A percentile compares a stretch with the other conserved stretches of the same genome.
Evolutionary conservation across 202 grass and related monocot genomes (phyloP).

Genomic region (Hordeum pubiflorum): DNA sequence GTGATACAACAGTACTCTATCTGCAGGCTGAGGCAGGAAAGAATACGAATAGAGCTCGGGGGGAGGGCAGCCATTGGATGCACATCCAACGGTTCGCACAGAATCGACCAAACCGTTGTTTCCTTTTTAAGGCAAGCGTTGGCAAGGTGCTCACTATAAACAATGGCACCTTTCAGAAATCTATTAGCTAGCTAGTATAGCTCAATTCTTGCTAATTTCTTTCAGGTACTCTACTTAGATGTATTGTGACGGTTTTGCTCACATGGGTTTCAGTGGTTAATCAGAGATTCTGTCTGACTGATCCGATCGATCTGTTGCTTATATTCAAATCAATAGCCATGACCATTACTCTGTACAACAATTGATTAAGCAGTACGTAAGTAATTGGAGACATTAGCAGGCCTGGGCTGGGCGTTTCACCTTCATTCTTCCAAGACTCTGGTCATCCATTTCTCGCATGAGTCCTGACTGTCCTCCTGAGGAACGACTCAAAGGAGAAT

Average conservation of each 20-base stretch:
- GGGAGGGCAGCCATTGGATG: too few species aligned
- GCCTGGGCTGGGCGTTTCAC: constrained; percentile 12
- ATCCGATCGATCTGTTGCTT: constrained; percentile 25
- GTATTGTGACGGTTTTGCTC: constrained; percentile 30
- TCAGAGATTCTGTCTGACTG: constrained; percentile 35
- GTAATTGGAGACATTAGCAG: constrained; percentile 29
- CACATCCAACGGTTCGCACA: too few species aligned
- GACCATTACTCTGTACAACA: constrained; percentile 20
- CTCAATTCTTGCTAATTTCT: not conserved
- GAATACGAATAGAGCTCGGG: too few species aligned
- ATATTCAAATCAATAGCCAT: constrained; percentile 37
- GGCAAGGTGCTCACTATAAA: too few species aligned
- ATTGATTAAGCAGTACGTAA: constrained; percentile 19
- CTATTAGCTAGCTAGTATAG: too few species aligned
- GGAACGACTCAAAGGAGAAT: not conserved
- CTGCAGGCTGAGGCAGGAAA: constrained; percentile 5
- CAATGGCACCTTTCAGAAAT: too few species aligned
- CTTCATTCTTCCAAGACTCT: constrained; percentile 25
- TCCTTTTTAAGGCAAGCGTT: too few species aligned
- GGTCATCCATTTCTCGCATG: constrained; percentile 21
- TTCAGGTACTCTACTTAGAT: constrained; percentile 39
- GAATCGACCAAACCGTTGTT: too few species aligned
- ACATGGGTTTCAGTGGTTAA: constrained; percentile 25
- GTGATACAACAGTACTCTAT: constrained; percentile 15
- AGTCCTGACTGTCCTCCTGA: constrained; percentile 18